A percentile compares a stretch with the other conserved stretches of the same genome.
phyloP scores from a whole-genome alignment of 768 basidiomycete genomes.

The Pulveroboletus sp. region DNA sequence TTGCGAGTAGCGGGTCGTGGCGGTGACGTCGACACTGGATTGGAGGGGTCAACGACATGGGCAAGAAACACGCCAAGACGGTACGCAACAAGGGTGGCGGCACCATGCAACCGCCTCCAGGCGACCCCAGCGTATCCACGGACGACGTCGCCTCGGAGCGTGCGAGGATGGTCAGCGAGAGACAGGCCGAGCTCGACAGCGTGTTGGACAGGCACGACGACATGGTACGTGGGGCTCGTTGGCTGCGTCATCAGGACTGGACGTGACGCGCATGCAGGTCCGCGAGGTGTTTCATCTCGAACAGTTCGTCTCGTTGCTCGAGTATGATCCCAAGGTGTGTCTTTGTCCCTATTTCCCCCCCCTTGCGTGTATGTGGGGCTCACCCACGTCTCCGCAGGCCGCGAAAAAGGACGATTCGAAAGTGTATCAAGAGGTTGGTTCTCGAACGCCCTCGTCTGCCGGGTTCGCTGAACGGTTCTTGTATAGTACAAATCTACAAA shows the following conservation, averaged over 20 bases:
- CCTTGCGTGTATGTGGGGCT: not conserved
- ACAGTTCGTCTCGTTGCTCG: conserved; percentile 68
- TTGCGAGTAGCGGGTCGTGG: conserved; percentile 1
- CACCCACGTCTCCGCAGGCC: conserved; percentile 36
- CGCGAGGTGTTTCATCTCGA: conserved; percentile 90
- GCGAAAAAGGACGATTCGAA: conserved; percentile 69
- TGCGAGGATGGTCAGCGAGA: conserved; percentile 49
- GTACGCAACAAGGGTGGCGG: not conserved
- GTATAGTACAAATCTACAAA: conserved; percentile 56
- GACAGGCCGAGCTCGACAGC: conserved; percentile 54
- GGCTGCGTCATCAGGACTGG: not conserved
- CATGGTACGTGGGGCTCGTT: conserved; percentile 48
- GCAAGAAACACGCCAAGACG: conserved; percentile 19
- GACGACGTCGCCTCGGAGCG: conserved; percentile 35
- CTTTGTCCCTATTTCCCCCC: not conserved
- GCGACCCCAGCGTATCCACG: conserved; percentile 8
- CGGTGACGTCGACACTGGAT: conserved; percentile 1
- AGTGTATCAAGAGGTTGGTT: conserved; percentile 73
- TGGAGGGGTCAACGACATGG: conserved; percentile 11
- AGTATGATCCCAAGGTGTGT: conserved; percentile 59
- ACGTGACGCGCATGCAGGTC: conserved; percentile 42
- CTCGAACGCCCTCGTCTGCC: not conserved
- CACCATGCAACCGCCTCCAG: not conserved
- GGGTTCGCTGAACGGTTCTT: no score
- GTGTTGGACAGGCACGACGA: conserved; percentile 68